phyloP scores from a whole-genome alignment of 129 eudicot species.

The Erigeron canadensis region DNA sequence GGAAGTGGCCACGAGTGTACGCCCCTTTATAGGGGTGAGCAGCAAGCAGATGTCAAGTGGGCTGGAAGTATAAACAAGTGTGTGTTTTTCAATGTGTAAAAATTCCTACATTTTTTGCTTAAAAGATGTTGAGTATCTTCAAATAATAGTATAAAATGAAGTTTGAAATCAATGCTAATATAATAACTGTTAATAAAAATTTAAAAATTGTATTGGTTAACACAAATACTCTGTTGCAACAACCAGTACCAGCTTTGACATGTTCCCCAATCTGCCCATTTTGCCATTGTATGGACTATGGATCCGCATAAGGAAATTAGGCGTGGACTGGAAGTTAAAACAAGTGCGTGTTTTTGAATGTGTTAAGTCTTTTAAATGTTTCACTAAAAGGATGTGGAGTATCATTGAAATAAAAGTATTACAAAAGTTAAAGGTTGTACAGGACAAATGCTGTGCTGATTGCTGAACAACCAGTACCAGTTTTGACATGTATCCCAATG shows the following conservation, averaged over 20 bases:
- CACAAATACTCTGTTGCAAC: neutral
- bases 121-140: neutral
- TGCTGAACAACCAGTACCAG: neutral
- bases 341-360: neutral
- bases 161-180: no score
- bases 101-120: neutral
- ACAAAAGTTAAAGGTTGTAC: neutral
- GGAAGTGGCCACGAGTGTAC: no score
- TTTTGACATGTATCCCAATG: neutral
- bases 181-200: no score
- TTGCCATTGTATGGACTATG: conserved; percentile 2
- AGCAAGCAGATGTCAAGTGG: neutral
- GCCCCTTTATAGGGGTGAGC: no score
- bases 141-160: no score
- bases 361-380: neutral
- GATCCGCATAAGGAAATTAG: neutral
- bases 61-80: neutral
- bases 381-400: neutral
- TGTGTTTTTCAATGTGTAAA: neutral
- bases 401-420: neutral
- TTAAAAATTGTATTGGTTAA: neutral
- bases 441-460: neutral
- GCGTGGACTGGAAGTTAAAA: neutral
- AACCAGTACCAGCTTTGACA: neutral
- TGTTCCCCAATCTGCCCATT: neutral